Evolutionary conservation across 306 rosid genomes (phyloP).

Genomic region (Castanea crenata): DNA sequence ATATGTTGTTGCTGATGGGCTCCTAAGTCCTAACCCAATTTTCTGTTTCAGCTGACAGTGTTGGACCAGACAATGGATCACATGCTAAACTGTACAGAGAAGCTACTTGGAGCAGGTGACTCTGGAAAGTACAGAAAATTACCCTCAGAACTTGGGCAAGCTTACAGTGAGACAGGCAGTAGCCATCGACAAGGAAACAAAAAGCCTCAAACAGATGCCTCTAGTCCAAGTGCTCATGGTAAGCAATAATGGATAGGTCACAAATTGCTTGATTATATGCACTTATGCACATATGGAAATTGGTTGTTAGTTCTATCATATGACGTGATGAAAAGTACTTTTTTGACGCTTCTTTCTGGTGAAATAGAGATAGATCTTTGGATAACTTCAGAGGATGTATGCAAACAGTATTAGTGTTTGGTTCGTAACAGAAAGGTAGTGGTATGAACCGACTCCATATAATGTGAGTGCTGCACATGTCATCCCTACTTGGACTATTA

Average conservation of each 20-base stretch:
- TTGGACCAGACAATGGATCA: slow-evolving; percentile 62
- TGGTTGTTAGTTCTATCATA: background rate
- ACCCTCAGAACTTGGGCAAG: slow-evolving; percentile 28
- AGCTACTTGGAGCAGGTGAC: slow-evolving; percentile 48
- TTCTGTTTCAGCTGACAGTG: slow-evolving; percentile 36
- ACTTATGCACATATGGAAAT: background rate
- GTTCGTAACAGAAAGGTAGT: background rate
- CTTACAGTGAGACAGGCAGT: slow-evolving; percentile 29
- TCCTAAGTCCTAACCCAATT: background rate
- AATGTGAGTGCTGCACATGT: background rate
- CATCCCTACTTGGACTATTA: background rate
- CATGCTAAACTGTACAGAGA: slow-evolving; percentile 54
- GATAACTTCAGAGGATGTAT: background rate
- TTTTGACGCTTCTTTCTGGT: background rate
- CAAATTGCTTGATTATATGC: slow-evolving; percentile 12
- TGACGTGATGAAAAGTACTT: background rate
- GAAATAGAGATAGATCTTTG: background rate
- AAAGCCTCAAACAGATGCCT: slow-evolving; percentile 30
- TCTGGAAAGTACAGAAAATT: slow-evolving; percentile 19
- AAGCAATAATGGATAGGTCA: slow-evolving; percentile 20
- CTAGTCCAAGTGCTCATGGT: slow-evolving; percentile 40
- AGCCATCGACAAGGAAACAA: slow-evolving; percentile 26
- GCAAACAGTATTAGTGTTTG: background rate
- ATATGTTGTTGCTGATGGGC: background rate
- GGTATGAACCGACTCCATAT: background rate